These are phyloP conservation scores for Sphaerosporella brunnea DNA, from an alignment of 495 filamentous ascomycete species.

Conservation along the genomic window DNA sequence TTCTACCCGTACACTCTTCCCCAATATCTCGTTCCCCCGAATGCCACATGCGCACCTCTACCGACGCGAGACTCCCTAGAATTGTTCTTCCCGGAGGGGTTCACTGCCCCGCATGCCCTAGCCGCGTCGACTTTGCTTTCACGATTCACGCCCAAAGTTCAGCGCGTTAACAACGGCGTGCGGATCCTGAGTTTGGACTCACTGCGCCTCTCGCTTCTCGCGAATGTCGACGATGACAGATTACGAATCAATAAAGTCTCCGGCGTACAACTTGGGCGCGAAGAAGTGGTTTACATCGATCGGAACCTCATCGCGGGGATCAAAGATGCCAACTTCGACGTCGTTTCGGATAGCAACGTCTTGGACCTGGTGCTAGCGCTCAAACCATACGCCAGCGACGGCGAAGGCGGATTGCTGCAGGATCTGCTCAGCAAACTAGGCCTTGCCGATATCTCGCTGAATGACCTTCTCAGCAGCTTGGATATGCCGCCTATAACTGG, in stretches of 20 bases:
- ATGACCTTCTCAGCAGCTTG: not conserved
- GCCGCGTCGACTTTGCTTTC: not conserved
- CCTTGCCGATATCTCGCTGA: not conserved
- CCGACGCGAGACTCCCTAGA: slow-evolving; percentile 46
- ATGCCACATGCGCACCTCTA: slow-evolving; percentile 54
- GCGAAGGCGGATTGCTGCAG: not conserved
- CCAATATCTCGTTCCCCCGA: slow-evolving; percentile 46
- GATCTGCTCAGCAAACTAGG: slow-evolving; percentile 17
- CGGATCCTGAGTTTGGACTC: not conserved
- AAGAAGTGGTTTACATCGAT: slow-evolving; percentile 75
- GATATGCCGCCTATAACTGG: too few relatives aligned
- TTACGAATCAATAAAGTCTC: slow-evolving; percentile 56
- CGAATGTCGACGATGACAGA: not conserved
- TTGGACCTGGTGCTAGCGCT: not conserved
- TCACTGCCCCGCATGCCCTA: slow-evolving; percentile 23
- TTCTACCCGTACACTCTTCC: slow-evolving; percentile 91
- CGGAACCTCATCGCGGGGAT: slow-evolving; percentile 57
- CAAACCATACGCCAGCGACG: slow-evolving; percentile 2
- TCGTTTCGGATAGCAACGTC: not conserved
- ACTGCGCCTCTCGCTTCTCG: not conserved
- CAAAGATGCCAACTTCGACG: slow-evolving; percentile 42
- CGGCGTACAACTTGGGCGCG: slow-evolving; percentile 63
- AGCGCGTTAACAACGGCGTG: slow-evolving; percentile 4
- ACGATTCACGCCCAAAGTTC: not conserved
- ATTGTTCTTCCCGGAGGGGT: slow-evolving; percentile 72